These are phyloP conservation scores for Saccharomyces pastorianus DNA, from an alignment of 1,139 yeast genomes.

Conservation along the genomic window DNA sequence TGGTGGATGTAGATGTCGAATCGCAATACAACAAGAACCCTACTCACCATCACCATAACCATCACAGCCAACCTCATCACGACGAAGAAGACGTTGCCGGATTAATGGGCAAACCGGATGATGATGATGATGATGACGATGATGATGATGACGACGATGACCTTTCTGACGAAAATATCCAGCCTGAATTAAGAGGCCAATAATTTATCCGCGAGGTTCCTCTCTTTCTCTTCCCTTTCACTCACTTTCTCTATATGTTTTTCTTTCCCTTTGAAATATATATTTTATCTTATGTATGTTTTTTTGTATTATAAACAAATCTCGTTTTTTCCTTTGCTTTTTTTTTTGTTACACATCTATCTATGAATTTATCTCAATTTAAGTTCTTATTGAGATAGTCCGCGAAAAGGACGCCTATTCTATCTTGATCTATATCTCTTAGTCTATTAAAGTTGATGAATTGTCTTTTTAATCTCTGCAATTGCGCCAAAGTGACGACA, in stretches of 20 bases:
- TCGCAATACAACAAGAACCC: neutral
- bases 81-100: neutral
- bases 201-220: conserved; percentile 5
- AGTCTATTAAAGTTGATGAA: conserved; percentile 72
- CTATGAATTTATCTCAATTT: conserved; percentile 1
- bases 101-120: neutral
- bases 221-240: neutral
- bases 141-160: neutral
- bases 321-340: neutral
- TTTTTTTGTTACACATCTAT: neutral
- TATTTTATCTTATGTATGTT: neutral
- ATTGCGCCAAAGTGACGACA: conserved; percentile 58
- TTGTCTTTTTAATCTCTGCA: conserved; percentile 77
- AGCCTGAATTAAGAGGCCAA: conserved; percentile 32
- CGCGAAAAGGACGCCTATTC: conserved; percentile 65
- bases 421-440: conserved; percentile 52
- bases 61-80: neutral
- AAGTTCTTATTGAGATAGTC: conserved; percentile 52
- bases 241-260: neutral
- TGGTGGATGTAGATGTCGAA: neutral
- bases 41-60: neutral
- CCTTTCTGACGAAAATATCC: conserved; percentile 30
- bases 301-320: neutral
- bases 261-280: conserved; percentile 1
- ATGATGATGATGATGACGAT: neutral